Conservation (phyloP, 1,139 yeast genomes). For the Saccharomyces pastorianus region DNA sequence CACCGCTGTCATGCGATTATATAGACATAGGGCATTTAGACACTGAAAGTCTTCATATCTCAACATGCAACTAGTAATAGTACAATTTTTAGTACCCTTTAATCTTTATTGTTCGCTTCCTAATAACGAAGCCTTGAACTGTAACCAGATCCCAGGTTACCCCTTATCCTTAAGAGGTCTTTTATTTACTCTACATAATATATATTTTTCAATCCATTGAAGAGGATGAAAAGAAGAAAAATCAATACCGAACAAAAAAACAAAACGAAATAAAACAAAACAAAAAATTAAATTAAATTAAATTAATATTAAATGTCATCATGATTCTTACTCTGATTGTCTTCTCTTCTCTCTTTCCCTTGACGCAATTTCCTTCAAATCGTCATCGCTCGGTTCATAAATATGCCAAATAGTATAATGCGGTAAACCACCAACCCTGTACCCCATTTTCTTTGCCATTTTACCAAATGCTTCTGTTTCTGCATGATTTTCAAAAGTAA, state of each 20-base stretch:
- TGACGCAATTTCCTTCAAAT: slow-evolving; percentile 62
- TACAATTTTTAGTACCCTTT: background rate
- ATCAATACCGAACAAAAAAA: background rate
- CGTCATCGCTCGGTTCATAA: slow-evolving; percentile 91
- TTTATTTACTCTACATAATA: background rate
- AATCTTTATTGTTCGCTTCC: background rate
- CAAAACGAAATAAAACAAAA: background rate
- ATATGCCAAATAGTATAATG: slow-evolving; percentile 91
- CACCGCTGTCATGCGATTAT: background rate
- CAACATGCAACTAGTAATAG: background rate
- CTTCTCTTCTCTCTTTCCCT: slow-evolving; percentile 62
- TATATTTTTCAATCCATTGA: background rate
- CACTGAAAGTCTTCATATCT: background rate
- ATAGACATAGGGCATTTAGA: background rate
- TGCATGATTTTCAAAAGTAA: slow-evolving; percentile 83
- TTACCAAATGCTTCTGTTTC: slow-evolving; percentile 93
- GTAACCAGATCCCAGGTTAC: background rate
- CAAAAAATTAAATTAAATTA: background rate
- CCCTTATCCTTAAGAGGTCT: background rate
- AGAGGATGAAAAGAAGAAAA: background rate
- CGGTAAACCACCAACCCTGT: slow-evolving; percentile 73
- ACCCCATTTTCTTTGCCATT: slow-evolving; percentile 73
- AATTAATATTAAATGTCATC: background rate
- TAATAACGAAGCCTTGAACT: background rate
- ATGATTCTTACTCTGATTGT: slow-evolving; percentile 11